phyloP scores from a whole-genome alignment of 23 red algal genomes.

The Gracilaria caudata region DNA sequence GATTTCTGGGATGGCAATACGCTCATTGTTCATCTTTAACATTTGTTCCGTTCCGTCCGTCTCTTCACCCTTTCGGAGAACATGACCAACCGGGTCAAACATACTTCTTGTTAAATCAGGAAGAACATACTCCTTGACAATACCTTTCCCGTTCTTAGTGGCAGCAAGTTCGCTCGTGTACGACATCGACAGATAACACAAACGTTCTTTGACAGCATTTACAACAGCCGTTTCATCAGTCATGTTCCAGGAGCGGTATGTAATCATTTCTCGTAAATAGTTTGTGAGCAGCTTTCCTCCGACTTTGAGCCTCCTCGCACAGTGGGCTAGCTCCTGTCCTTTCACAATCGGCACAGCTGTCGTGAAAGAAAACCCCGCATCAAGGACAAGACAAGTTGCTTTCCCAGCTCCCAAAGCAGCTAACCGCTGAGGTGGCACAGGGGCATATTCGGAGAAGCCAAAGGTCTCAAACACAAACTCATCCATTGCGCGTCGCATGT shows the following conservation, averaged over 20 bases:
- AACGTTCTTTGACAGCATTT: constrained; percentile 88
- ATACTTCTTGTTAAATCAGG: constrained; percentile 59
- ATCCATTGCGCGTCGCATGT: constrained; percentile 55
- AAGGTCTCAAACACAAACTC: constrained; percentile 75
- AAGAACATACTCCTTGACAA: constrained; percentile 67
- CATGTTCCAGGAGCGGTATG: constrained; percentile 76
- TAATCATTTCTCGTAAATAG: constrained; percentile 79
- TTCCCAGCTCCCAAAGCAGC: constrained; percentile 26
- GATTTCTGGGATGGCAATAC: constrained; percentile 82
- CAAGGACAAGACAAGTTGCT: constrained; percentile 67
- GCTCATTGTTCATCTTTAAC: constrained; percentile 76
- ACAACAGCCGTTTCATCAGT: constrained; percentile 79
- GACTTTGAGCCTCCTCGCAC: constrained; percentile 69
- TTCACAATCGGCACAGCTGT: constrained; percentile 82
- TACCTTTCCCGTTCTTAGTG: constrained; percentile 23
- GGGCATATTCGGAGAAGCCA: constrained; percentile 53
- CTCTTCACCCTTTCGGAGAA: constrained; percentile 36
- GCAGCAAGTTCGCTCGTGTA: constrained; percentile 45
- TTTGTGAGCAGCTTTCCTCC: constrained; percentile 89
- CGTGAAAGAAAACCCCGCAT: constrained; percentile 83
- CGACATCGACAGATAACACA: constrained; percentile 68
- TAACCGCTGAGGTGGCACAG: constrained; percentile 49
- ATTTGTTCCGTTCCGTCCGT: constrained; percentile 48
- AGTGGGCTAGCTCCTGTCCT: constrained; percentile 37
- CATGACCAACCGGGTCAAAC: constrained; percentile 64